Percentiles rank a stretch among this genome's conserved stretches.
Conservation (phyloP, 2,329 filamentous ascomycete genomes). For the Pseudomassariella vexata region DNA sequence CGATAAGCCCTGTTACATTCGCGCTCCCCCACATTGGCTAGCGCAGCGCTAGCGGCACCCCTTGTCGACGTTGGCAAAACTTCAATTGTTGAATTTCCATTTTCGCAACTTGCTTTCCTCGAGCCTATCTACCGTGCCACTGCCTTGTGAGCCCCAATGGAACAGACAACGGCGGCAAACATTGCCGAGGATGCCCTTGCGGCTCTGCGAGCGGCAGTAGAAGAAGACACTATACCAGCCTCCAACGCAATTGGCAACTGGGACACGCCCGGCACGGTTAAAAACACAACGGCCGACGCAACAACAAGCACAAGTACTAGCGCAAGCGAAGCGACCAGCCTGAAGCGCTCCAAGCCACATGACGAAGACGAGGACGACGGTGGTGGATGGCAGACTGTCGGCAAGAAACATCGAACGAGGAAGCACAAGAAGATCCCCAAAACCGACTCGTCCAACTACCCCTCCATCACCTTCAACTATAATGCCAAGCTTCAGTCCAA, state of each 20-base stretch:
- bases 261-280: neutral
- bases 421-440: conserved; percentile 55
- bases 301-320: conserved; percentile 2
- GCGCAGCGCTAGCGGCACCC: too few species aligned
- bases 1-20: too few species aligned
- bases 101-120: too few species aligned
- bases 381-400: conserved; percentile 48
- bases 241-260: too few species aligned
- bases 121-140: too few species aligned
- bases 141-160: too few species aligned
- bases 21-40: too few species aligned
- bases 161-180: conserved; percentile 6
- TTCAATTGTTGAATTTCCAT: too few species aligned
- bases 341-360: conserved; percentile 45
- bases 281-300: neutral
- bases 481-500: conserved; percentile 54
- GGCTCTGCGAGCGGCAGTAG: conserved; percentile 7
- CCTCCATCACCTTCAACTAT: conserved; percentile 51
- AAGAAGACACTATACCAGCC: conserved; percentile 3
- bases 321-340: conserved; percentile 24
- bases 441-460: conserved; percentile 50
- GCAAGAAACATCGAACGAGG: conserved; percentile 31
- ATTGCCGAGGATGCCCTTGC: conserved; percentile 10
- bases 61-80: too few species aligned
- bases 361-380: conserved; percentile 30